A percentile compares a stretch with the other conserved stretches of the same genome.
These are phyloP conservation scores for Astrephomene gubernaculifera DNA, from an alignment of 139 green algal genomes.

Conservation along the genomic window DNA sequence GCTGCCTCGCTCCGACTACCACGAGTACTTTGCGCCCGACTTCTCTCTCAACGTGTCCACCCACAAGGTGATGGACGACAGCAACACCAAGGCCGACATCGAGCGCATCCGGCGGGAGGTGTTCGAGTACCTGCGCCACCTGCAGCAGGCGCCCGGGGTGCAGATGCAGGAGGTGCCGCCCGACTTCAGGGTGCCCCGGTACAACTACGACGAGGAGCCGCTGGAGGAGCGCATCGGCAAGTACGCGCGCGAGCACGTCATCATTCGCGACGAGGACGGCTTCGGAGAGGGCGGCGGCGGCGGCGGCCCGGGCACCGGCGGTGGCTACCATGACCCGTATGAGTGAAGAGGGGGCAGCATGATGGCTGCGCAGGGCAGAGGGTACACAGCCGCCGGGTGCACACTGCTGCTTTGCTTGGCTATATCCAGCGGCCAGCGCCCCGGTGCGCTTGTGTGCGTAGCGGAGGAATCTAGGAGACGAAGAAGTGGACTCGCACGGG, in stretches of 20 bases:
- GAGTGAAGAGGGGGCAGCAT: not conserved
- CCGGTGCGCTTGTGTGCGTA: too few relatives aligned
- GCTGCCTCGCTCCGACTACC: conserved; percentile 90
- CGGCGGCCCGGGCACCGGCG: not conserved
- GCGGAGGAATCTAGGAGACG: too few relatives aligned
- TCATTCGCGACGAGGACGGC: conserved; percentile 41
- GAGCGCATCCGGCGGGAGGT: conserved; percentile 75
- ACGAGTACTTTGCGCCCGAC: conserved; percentile 90
- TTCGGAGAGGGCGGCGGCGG: not conserved
- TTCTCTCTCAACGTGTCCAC: conserved; percentile 79
- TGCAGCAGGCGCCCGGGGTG: conserved; percentile 78
- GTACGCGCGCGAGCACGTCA: conserved; percentile 64
- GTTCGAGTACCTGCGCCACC: conserved; percentile 77
- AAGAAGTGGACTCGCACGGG: too few relatives aligned
- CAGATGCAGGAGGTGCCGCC: conserved; percentile 74
- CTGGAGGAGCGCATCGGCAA: conserved; percentile 62
- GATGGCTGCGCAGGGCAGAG: too few relatives aligned
- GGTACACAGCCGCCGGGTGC: too few relatives aligned
- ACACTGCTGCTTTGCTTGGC: too few relatives aligned
- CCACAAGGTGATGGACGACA: conserved; percentile 74
- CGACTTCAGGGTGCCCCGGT: conserved; percentile 62
- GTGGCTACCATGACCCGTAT: conserved; percentile 18
- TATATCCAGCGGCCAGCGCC: too few relatives aligned
- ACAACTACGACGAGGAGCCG: conserved; percentile 38
- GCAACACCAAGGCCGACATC: conserved; percentile 79